phyloP scores from a whole-genome alignment of 176 grass and related monocot genomes.

The Cenchrus fungigraminus region DNA sequence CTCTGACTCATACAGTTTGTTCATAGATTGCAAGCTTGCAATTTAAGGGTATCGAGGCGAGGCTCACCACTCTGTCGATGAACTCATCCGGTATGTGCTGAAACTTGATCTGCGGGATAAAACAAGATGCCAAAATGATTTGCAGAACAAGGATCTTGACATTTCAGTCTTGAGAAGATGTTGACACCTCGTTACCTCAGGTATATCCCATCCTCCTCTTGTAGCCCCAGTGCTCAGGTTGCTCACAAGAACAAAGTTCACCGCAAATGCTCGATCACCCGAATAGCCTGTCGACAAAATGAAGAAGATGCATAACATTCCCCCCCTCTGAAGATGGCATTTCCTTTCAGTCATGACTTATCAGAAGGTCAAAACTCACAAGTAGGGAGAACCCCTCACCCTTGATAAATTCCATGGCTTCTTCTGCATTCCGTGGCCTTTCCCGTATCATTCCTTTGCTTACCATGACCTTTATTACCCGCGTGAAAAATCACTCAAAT shows the following conservation, averaged over 20 bases:
- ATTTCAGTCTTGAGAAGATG: background rate
- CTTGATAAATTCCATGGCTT: conserved; percentile 82
- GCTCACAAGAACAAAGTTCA: conserved; percentile 75
- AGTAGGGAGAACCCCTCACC: conserved; percentile 34
- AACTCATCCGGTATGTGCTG: conserved; percentile 71
- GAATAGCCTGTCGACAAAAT: conserved; percentile 53
- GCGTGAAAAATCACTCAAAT: background rate
- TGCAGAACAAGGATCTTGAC: background rate
- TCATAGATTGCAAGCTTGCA: background rate
- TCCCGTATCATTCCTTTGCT: conserved; percentile 68
- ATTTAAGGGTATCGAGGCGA: background rate
- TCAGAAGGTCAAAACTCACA: background rate
- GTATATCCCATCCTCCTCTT: conserved; percentile 67
- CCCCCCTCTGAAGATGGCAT: background rate
- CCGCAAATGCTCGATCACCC: conserved; percentile 53
- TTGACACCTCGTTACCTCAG: conserved; percentile 40
- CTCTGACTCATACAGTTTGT: too few relatives aligned
- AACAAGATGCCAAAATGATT: background rate
- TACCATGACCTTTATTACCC: conserved; percentile 64
- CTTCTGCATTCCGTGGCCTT: conserved; percentile 56
- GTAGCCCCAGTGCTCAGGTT: conserved; percentile 57
- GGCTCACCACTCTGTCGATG: conserved; percentile 57
- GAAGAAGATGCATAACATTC: background rate
- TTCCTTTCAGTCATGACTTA: background rate
- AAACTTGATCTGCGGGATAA: conserved; percentile 60